Evolutionary conservation across 2,329 filamentous ascomycete genomes (phyloP), one percentile per base, ranked within the genome.

Genomic region (Arthrobotrys sphaeroides): DNA sequence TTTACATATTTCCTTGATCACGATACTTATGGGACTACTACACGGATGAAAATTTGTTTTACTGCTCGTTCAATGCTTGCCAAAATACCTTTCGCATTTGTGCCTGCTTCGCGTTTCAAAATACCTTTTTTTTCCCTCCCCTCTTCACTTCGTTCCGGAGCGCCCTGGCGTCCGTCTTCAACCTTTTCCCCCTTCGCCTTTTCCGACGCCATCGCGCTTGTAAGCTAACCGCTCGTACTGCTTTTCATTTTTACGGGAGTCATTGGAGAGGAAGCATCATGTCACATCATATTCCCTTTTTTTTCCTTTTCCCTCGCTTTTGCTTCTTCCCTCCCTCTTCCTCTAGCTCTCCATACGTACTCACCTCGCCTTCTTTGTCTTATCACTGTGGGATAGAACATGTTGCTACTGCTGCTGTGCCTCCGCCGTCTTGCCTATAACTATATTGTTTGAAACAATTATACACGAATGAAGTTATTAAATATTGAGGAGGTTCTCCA

Each of bases 11-110:
- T 22, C 10, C 24, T 22, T 67, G 43, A 42, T 55, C 24, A 74
- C 45, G 70, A 74, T 74, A 74, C 62, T 74, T 55, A 67, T 57
- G 70, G 70, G 70, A 67, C 62, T 68, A 38, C 18, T 55, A 67
- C 61, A 74, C 55, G 70, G 53, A 74, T 45, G 61, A 74, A 57
- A 68, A 20, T 31, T 45, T 31, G 42, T 61, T 24, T 36, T 68
- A 26, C 45, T 55, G 33, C 13, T 26, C 36, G n/a, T 59, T 49
- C 12, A 12, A 53, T 26, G 47, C 28, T 12, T 33, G 33, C 28
- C 20, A 51, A 43, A 74, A 61, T 62, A 67, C 53, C 47, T 45
- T 36, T 47, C 43, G 69, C 60, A 60, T 67, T 47, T n/a, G 45
- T 18, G 26, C 47, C 26, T 51, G 26, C n/a, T 26, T 43, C 20